Evolutionary conservation across 768 basidiomycete species (phyloP), one percentile per base, ranked within the genome.

Genomic region (Tricholoma sp.): DNA sequence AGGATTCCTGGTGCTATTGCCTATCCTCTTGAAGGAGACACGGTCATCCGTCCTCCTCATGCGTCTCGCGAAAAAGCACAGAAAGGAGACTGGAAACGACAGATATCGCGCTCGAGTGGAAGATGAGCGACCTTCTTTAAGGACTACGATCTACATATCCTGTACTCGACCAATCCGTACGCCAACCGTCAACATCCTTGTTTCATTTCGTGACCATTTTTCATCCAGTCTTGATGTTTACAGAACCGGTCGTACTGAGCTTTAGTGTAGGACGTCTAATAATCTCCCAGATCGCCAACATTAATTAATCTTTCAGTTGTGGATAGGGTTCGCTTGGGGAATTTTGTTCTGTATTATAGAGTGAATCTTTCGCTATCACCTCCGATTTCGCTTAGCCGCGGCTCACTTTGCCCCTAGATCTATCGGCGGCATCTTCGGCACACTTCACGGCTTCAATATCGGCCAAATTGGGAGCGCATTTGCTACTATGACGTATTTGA

Each of bases 251-350:
- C 37, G 90, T 93, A 5, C 71, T 79, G 3, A 84, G 84, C 62
- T 88, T 93, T 65, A 86, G 83, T 64, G 88, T 89, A 66, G 32
- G 82, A 69, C 11, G 2, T 24, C 27, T 1, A 35, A 37, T 45
- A 31, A 16, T 12, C 24, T 45, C 7, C n/a, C 10, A 12, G 12
- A 14, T 18, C 8, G 10, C 16, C 31, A 16, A 10, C 1, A 21
- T 45, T 43, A 45, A 45, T 43, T 29, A 4, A 16, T 22, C n/a
- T 10, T 19, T 19, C 21, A 89, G 85, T 64, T 87, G n/a, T 87
- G 85, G 86, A 72, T 85, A 29, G 83, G 84, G 52, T 83, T 92
- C 57, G 78, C 81, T 0, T 93, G 90, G 89, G 90, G 90, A 0
- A 80, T 90, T 6, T 66, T 86, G 18, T 93, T 82, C 64, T 84